Percentiles rank a stretch among this genome's conserved stretches.
These are phyloP conservation scores for Debaryomyces maramus DNA, from an alignment of 805 yeast species.

Conservation along the genomic window DNA sequence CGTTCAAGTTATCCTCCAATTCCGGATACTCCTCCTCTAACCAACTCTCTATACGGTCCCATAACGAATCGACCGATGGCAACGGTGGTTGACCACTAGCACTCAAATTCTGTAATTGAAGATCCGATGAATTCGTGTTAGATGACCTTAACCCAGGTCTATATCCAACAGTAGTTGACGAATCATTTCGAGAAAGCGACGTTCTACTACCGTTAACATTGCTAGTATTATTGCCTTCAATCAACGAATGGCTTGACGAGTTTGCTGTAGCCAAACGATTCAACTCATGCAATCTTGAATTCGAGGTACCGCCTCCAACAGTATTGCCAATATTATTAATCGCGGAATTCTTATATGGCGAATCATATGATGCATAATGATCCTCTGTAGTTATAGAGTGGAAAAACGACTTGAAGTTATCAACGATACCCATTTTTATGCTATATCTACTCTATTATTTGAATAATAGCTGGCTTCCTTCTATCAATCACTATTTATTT, in stretches of 20 bases:
- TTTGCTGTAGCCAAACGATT: conserved; percentile 24
- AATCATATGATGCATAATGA: conserved; percentile 57
- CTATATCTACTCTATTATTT: background rate
- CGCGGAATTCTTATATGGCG: conserved; percentile 28
- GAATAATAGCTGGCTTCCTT: too few relatives aligned
- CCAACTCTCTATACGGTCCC: conserved; percentile 45
- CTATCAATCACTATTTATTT: background rate
- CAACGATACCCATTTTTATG: conserved; percentile 36
- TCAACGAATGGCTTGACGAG: conserved; percentile 30
- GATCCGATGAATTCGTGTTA: conserved; percentile 37
- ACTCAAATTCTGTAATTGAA: conserved; percentile 46
- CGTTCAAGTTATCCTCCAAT: conserved; percentile 42
- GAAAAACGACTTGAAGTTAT: conserved; percentile 38
- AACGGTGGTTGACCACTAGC: conserved; percentile 50
- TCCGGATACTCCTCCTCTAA: conserved; percentile 48
- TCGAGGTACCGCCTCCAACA: conserved; percentile 21
- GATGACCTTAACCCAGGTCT: conserved; percentile 48
- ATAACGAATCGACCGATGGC: conserved; percentile 44
- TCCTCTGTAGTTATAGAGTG: conserved; percentile 59
- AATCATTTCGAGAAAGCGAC: conserved; percentile 4
- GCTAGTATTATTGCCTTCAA: conserved; percentile 15
- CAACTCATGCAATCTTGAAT: conserved; percentile 39
- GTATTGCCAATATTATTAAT: conserved; percentile 11
- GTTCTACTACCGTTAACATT: conserved; percentile 5
- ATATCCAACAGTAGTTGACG: conserved; percentile 29